Evolutionary conservation across 257 asterid genomes (phyloP), one percentile per base, ranked within the genome.

Genomic region (Sherardia arvensis): DNA sequence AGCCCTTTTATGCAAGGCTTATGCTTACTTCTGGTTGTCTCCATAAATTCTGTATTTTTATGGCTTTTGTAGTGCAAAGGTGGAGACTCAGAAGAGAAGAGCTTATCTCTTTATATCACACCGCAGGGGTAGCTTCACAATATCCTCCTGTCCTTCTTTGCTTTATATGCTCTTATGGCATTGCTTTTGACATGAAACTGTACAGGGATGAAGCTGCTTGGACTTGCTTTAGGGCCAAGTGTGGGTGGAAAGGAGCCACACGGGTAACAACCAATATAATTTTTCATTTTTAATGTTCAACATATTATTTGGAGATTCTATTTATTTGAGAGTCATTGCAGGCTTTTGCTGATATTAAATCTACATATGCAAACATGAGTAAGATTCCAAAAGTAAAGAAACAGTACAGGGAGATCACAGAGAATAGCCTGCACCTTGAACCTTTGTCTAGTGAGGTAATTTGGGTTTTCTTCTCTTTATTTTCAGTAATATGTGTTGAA

Each of bases 191-290:
- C 64, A 57, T 57, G 62, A 59, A 53, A 51, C 76, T 69, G 78
- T 69, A 7, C 81, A 88, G 98, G 18, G 77, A 72, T 68, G 76
- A 80, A 65, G 99, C 99, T 68, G 12, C 53, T 54, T 92, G 97
- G 97, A 87, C 66, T 47, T 92, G 97, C 76, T 82, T 82, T 79
- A 91, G 97, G 65, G 97, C 74, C 70, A 89, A 77, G 73, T 92
- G 99, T 73, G 96, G 95, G 53, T 89, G 96, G 99, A 82, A 56
- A 69, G 99, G 99, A 70, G 22, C 65, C 25, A 82, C 89, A 8
- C 82, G 80, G 64, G 99, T 92, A 88, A 15, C 0, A 30, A 43
- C 53, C 15, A 48, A 18, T 59, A 15, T 43, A 21, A 7, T 32
- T 36, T 45, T 18, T 29, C 33, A 8, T 54, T 25, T 17, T 20